Base-by-base conservation (phyloP, 2,329 filamentous ascomycete genomes). In the Helotiales sp. region DNA sequence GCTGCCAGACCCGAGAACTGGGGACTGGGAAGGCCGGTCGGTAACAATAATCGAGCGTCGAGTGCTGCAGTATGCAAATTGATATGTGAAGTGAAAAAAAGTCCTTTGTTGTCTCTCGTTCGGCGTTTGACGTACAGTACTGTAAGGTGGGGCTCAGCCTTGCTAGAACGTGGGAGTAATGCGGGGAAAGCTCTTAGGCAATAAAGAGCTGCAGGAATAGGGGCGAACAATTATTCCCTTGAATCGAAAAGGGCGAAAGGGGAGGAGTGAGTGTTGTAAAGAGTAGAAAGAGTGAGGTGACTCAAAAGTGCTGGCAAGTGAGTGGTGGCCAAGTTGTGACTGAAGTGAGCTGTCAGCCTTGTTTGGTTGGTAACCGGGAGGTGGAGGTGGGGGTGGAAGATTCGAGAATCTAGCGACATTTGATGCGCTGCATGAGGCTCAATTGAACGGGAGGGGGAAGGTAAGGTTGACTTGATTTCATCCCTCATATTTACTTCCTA, bases 331-430 rank as follows among this genome's bases (percentile, higher is more conserved):
- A 20, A n/a, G n/a, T n/a, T n/a, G 40, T 20, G 13, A 22, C 24
- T 22, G 24, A 17, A 17, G 20, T 43, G 34, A 22, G 45, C 32
- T 61, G 63, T 65, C 63, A 65, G 63, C 63, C 63, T 65, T 61
- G 63, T 59, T 28, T 50, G 26, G 58, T 60, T 60, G 37, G 24
- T 47, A 60, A 60, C n/a, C n/a, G n/a, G n/a, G n/a, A n/a, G n/a
- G n/a, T n/a, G n/a, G n/a, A n/a, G n/a, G n/a, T n/a, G n/a, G n/a
- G n/a, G 43, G 13, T 34, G 45, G 63, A 65, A 65, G 57, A 45
- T 65, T 65, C 63, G 45, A 65, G 63, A 65, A 65, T 30, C 55
- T 32, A 60, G 52, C n/a, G 26, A 54, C n/a, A n/a, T n/a, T n/a
- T n/a, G 62, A 45, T 8, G n/a, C 26, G 52, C 22, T 5, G 6